Evolutionary conservation across 2,329 filamentous ascomycete species (phyloP).

Genomic region (Botryotinia narcissicola): DNA sequence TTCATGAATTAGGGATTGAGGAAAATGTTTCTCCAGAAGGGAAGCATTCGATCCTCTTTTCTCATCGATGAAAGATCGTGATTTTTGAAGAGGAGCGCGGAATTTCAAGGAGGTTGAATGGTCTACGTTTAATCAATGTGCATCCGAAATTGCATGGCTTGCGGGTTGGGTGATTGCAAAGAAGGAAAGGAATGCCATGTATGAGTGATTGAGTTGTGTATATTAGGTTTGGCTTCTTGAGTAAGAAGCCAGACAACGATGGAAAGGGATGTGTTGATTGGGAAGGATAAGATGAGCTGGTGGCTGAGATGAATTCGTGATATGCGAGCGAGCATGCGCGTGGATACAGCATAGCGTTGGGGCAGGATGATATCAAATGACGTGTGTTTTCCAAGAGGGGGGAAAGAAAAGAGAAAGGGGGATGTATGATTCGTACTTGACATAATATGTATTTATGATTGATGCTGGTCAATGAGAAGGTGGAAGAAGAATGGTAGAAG

Average conservation of each 20-base stretch:
- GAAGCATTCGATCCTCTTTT: background rate
- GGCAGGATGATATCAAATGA: background rate
- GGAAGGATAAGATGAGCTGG: background rate
- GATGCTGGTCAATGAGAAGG: background rate
- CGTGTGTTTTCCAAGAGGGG: background rate
- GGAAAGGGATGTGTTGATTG: background rate
- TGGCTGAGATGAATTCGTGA: background rate
- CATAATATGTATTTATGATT: background rate
- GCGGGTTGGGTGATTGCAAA: background rate
- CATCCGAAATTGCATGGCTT: background rate
- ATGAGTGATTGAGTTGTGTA: constrained; percentile 1
- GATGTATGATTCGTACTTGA: background rate
- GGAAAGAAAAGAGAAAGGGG: background rate
- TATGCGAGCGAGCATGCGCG: background rate
- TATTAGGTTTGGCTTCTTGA: background rate
- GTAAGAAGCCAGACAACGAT: background rate
- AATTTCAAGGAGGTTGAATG: background rate
- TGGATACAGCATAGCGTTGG: background rate
- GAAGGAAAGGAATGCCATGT: background rate
- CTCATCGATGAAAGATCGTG: background rate
- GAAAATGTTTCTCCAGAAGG: background rate
- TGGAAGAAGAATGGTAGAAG: background rate
- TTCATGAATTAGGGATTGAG: background rate
- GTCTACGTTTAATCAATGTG: background rate
- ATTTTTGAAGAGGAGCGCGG: background rate